Evolutionary conservation across 495 filamentous ascomycete genomes (phyloP), one percentile per base, ranked within the genome.

Genomic region (Immersiella caudata): DNA sequence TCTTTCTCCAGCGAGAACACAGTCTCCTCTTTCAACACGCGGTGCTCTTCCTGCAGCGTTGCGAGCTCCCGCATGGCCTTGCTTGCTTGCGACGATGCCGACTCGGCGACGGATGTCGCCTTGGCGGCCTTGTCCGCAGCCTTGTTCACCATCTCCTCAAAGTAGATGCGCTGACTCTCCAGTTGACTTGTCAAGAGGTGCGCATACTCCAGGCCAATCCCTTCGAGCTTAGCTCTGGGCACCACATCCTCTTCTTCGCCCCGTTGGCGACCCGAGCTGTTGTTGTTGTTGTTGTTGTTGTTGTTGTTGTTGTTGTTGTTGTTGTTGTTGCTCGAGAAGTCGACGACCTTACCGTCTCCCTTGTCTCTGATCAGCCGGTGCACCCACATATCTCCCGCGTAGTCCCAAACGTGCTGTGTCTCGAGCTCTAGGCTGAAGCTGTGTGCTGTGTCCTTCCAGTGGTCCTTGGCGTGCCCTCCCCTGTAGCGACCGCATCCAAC

Each of bases 371-470:
- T 94, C 36, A 99, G 87, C 11, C 95, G 90, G 79, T 99, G 95
- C 21, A 98, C 95, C 82, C 97, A 99, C 68, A 88, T 90, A 71
- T 99, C 96, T 36, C 91, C 91, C 0, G 90, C 90, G 73, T 99
- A 99, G 81, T 99, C 96, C 95, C 95, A 99, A 6, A 99, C 93
- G 66, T 94, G 91, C 74, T 99, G 94, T 0, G 93, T 94, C 51
- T 87, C 87, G 35, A 98, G 86, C 74, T 99, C 96, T 80, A 99
- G 90, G 57, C 93, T 91, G 74, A 96, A 99, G 66, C 88, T 91
- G 77, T 99, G 95, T 0, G 85, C 84, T 2, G 92, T 96, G 56
- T 91, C 84, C 79, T 96, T 92, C 84, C 91, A 99, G 80, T 99
- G 95, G 12, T 90, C 88, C 75, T 94, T 97, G 33, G 95, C 95